Evolutionary conservation across 129 eudicot genomes (phyloP), one percentile per base, ranked within the genome.

Genomic region (Artemisia tridentata): DNA sequence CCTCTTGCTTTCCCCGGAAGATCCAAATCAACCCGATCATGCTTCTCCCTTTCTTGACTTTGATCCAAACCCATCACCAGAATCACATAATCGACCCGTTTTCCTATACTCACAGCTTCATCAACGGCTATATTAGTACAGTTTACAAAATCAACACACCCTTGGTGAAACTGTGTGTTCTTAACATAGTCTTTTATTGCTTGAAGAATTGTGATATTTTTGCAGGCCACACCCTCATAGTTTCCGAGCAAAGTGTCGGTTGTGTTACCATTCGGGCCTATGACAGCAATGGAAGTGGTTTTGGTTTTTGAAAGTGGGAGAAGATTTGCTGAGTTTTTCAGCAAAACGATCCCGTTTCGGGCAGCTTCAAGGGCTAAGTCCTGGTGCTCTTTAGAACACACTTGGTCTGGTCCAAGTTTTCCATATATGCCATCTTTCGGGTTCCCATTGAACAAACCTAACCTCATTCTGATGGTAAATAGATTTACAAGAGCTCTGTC

Each of bases 371-470:
- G 88, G 72, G 96, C 90, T 23, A 86, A 74, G 60, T 64, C 34
- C 15, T 68, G 88, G 84, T 86, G 81, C 47, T 79, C 79, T 61
- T 66, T 29, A 58, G 81, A 71, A 67, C 96, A 89, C 19, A 89
- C 88, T 19, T 80, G 66, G 13, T 59, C 23, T 3, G 82, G 76
- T 4, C 72, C 73, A 5, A 89, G 72, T 64, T 84, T 68, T 21
- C 90, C 92, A 19, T 62, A 82, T 20, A 63, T 31, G 14, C 76
- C 79, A 1, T 63, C 76, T 51, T 70, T 84, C 3, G 92, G 90
- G 73, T 84, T 72, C 25, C 96, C 96, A 15, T 82, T 80, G 77
- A 89, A 86, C 59, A 86, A 79, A 5, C 96, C 96, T 66, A 89
- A 73, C 72, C 96, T 75, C 83, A 89, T 86, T 84, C 96, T 67